Evolutionary conservation across 2,329 filamentous ascomycete genomes (phyloP), one percentile per base, ranked within the genome.

Genomic region (Phyllosticta citriasiana): DNA sequence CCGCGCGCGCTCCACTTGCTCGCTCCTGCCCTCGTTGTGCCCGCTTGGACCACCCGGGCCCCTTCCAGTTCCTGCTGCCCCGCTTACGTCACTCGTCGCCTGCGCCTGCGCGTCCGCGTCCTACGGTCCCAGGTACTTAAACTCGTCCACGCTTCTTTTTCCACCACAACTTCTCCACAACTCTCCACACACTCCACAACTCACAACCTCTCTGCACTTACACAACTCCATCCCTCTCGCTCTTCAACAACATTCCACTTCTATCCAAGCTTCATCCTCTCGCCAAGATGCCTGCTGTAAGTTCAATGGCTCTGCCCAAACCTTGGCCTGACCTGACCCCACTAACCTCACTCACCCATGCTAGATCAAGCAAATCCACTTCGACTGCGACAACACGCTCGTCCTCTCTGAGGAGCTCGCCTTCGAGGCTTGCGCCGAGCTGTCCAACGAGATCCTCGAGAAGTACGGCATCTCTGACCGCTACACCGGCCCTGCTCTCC

Each of bases 371-470:
- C 77, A 79, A 71, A 77, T 80, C 70, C 77, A 80, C 65, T 77
- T 80, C 72, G 78, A 80, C 75, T 80, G 81, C 76, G 80, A 96
- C 84, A 96, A 96, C 83, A 96, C 91, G 65, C 89, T 96, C 73
- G 91, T 94, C 73, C 85, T 94, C 69, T 95, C 90, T 60, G 92
- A 96, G 80, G 86, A 89, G 70, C 83, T 96, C 68, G 91, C 91
- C 72, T 96, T 96, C 74, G 89, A 93, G 78, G 91, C 89, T 67
- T 96, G 90, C 76, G 89, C 91, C 70, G 88, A 89, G 63, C 85
- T 96, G 66, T 88, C 91, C 80, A 96, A 96, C 78, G 81, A 91
- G 75, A 89, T 96, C 73, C 85, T 93, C 73, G 80, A 82, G 68
- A 82, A 82, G 70, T 82, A 87, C 70, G 78, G 80, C 68, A 79